phyloP scores from a whole-genome alignment of 768 basidiomycete species.

The Paxillus ammoniavirescens region DNA sequence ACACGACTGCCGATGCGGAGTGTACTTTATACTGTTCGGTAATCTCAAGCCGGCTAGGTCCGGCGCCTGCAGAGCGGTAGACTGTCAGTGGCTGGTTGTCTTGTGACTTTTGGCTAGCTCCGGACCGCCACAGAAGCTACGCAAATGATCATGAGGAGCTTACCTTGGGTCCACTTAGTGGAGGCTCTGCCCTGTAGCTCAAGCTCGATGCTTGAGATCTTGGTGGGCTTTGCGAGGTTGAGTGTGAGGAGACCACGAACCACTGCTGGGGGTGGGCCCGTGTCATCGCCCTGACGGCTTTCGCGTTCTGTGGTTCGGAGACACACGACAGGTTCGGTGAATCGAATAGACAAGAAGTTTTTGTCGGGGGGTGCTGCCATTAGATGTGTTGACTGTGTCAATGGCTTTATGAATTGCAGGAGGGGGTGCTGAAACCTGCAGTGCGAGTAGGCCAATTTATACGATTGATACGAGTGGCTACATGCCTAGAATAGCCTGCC shows the following conservation, averaged over 20 bases:
- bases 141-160: slow-evolving; percentile 19
- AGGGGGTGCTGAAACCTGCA: neutral
- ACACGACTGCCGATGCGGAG: slow-evolving; percentile 69
- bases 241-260: slow-evolving; percentile 67
- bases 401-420: neutral
- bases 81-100: neutral
- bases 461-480: neutral
- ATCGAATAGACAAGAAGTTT: slow-evolving; percentile 51
- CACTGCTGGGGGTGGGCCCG: slow-evolving; percentile 53
- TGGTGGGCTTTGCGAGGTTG: slow-evolving; percentile 70
- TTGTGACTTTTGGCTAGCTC: neutral
- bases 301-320: slow-evolving; percentile 47
- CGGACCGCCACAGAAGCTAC: slow-evolving; percentile 25
- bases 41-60: slow-evolving; percentile 71
- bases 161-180: slow-evolving; percentile 88
- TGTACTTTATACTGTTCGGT: slow-evolving; percentile 77
- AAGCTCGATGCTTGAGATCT: slow-evolving; percentile 82
- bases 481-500: neutral
- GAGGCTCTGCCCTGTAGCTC: slow-evolving; percentile 69
- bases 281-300: slow-evolving; percentile 24
- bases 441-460: neutral
- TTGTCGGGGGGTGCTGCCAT: slow-evolving; percentile 22
- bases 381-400: too few species aligned
- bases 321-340: slow-evolving; percentile 76
- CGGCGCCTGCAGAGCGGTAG: slow-evolving; percentile 45